Conservation (phyloP, 495 filamentous ascomycete genomes). For the Neurospora sp. region DNA sequence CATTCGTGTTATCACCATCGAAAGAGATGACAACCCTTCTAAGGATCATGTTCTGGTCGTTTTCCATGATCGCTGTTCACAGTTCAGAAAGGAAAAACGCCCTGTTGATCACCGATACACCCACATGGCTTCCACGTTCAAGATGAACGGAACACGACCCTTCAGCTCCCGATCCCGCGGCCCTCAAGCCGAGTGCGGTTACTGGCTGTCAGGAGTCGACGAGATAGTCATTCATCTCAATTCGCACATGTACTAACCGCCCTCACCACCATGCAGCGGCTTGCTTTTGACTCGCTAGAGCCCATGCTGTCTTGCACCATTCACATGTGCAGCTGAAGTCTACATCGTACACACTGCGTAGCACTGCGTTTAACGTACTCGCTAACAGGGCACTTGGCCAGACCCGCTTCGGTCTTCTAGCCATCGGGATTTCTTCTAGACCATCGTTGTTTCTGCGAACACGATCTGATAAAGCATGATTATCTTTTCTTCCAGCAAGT, state of each 20-base stretch:
- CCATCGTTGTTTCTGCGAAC: not conserved
- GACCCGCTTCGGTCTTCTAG: not conserved
- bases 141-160: not conserved
- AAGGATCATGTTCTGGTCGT: not conserved
- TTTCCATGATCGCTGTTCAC: not conserved
- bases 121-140: not conserved
- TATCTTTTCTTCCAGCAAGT: not conserved
- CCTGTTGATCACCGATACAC: not conserved
- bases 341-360: not conserved
- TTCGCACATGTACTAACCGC: not conserved
- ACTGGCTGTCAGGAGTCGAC: not conserved
- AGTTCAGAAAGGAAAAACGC: not conserved
- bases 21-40: not conserved
- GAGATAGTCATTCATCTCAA: not conserved
- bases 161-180: not conserved
- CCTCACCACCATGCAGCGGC: not conserved
- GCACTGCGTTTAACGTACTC: not conserved
- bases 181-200: not conserved
- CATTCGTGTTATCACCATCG: not conserved
- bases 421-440: not conserved
- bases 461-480: not conserved
- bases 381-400: not conserved
- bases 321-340: not conserved
- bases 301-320: not conserved
- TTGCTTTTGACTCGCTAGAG: not conserved